These are phyloP conservation scores for Coffea eugenioides DNA, from an alignment of 257 asterid species.

Conservation along the genomic window DNA sequence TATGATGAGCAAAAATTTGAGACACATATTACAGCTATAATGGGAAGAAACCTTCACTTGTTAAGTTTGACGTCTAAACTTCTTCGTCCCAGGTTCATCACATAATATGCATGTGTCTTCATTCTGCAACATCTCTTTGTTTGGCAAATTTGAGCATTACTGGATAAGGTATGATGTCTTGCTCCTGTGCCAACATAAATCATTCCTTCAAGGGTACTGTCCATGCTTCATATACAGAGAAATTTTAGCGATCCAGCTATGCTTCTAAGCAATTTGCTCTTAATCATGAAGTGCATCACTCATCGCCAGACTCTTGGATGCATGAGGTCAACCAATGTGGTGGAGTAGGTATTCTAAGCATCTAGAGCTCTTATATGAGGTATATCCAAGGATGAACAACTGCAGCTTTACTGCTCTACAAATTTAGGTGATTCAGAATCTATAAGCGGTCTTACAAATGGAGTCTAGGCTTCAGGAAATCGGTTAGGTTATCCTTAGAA, in stretches of 20 bases:
- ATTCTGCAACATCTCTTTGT: neutral
- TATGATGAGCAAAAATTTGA: neutral
- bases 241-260: neutral
- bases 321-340: neutral
- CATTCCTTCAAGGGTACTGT: neutral
- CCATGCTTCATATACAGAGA: neutral
- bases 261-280: neutral
- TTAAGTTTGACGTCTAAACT: neutral
- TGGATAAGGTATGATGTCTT: neutral
- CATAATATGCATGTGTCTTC: neutral
- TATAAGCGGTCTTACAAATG: neutral
- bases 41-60: neutral
- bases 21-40: neutral
- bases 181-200: neutral
- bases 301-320: neutral
- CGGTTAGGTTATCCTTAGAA: neutral
- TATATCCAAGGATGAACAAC: neutral
- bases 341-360: neutral
- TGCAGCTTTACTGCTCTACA: neutral
- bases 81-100: neutral
- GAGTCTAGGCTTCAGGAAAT: neutral
- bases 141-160: neutral
- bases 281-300: neutral
- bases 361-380: neutral
- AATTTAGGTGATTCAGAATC: neutral